Evolutionary conservation across 805 yeast species (phyloP).

Genomic region (Lachancea dasiensis): DNA sequence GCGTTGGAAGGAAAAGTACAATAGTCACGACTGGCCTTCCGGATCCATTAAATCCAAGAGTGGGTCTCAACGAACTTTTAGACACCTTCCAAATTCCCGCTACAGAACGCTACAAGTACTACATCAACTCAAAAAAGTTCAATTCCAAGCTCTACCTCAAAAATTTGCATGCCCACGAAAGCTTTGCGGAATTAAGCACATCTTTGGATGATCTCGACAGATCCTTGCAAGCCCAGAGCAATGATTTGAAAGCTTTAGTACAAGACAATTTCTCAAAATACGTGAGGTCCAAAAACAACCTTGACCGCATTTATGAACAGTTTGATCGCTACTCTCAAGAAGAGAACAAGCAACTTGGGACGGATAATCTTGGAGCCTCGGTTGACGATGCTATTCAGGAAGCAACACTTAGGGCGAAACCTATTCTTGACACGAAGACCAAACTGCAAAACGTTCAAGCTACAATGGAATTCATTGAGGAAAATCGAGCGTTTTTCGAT

Average conservation of each 20-base stretch:
- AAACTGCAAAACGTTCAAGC: conserved; percentile 44
- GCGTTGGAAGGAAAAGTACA: conserved; percentile 10
- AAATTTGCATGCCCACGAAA: conserved; percentile 49
- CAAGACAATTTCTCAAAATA: conserved; percentile 57
- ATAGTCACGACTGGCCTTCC: conserved; percentile 10
- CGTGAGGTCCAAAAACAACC: conserved; percentile 55
- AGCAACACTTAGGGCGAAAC: conserved; percentile 51
- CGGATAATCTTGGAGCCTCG: conserved; percentile 36
- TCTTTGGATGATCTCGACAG: conserved; percentile 46
- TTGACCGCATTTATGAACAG: conserved; percentile 55
- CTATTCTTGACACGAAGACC: conserved; percentile 46
- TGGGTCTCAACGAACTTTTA: conserved; percentile 25
- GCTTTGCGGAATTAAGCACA: conserved; percentile 43
- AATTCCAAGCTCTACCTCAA: conserved; percentile 51
- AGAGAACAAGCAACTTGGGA: conserved; percentile 31
- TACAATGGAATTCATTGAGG: conserved; percentile 47
- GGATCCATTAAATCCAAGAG: conserved; percentile 11
- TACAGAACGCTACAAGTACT: conserved; percentile 38
- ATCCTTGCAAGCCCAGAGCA: conserved; percentile 44
- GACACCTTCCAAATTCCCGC: conserved; percentile 38
- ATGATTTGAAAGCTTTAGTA: conserved; percentile 45
- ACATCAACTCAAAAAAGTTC: conserved; percentile 53
- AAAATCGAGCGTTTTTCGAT: conserved; percentile 49
- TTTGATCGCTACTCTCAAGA: conserved; percentile 33
- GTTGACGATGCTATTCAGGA: conserved; percentile 46